phyloP scores from a whole-genome alignment of 345 rosid species.

The Erysimum cheiranthoides region DNA sequence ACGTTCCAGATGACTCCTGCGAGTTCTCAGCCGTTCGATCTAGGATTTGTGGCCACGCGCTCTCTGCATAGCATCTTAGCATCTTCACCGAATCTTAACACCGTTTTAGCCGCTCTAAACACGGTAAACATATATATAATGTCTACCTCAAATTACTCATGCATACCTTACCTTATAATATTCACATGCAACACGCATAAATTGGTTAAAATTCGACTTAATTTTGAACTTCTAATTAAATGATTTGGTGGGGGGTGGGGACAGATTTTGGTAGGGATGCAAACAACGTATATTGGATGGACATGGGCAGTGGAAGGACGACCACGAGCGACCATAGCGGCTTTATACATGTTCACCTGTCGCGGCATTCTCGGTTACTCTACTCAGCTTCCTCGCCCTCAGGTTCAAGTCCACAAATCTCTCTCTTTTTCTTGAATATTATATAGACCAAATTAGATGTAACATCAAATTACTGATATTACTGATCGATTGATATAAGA shows the following conservation, averaged over 20 bases:
- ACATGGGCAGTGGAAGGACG: constrained; percentile 82
- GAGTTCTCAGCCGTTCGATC: constrained; percentile 75
- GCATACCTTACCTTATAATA: not conserved
- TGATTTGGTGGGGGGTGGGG: constrained; percentile 1
- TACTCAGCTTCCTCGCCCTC: constrained; percentile 90
- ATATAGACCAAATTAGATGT: not conserved
- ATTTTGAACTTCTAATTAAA: not conserved
- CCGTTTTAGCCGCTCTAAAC: constrained; percentile 76
- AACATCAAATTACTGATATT: too few species aligned
- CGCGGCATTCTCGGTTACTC: constrained; percentile 94
- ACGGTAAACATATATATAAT: constrained; percentile 55
- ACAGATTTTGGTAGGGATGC: constrained; percentile 89
- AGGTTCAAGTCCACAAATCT: constrained; percentile 48
- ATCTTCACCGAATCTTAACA: constrained; percentile 74
- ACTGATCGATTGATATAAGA: not conserved
- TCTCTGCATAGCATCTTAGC: constrained; percentile 62
- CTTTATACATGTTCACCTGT: constrained; percentile 94
- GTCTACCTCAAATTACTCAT: constrained; percentile 2
- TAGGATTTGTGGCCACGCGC: constrained; percentile 83
- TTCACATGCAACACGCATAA: not conserved
- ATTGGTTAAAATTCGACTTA: constrained; percentile 23
- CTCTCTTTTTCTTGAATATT: not conserved
- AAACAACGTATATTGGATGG: constrained; percentile 77
- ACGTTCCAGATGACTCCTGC: constrained; percentile 86
- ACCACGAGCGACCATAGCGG: constrained; percentile 76